Evolutionary conservation across 2,329 filamentous ascomycete species (phyloP).

Genomic region (Blastomyces silverae): DNA sequence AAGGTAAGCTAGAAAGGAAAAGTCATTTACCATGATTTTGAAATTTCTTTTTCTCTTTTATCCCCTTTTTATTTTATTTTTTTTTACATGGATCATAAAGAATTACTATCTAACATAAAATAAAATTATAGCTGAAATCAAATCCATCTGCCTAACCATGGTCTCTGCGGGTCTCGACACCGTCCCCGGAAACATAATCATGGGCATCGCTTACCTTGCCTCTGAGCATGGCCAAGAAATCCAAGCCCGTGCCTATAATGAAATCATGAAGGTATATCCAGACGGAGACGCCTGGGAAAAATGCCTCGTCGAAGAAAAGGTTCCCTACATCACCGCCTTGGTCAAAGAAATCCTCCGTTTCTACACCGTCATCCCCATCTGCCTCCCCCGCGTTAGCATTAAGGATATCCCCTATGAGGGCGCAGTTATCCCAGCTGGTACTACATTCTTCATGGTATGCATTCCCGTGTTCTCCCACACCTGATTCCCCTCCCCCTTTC

Average conservation of each 20-base stretch:
- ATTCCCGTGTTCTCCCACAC: background rate
- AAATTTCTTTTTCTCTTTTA: too few species aligned
- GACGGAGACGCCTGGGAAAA: constrained; percentile 68
- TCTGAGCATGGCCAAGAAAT: constrained; percentile 60
- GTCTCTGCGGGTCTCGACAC: constrained; percentile 76
- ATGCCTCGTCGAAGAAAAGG: constrained; percentile 65
- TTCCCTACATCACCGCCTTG: constrained; percentile 68
- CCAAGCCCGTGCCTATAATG: constrained; percentile 61
- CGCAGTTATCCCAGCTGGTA: constrained; percentile 63
- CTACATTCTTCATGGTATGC: constrained; percentile 67
- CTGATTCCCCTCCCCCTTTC: constrained; percentile 4
- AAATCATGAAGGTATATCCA: constrained; percentile 65
- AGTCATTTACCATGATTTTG: background rate
- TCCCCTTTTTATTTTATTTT: too few species aligned
- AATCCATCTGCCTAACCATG: constrained; percentile 75
- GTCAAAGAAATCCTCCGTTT: constrained; percentile 73
- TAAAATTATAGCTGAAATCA: constrained; percentile 57
- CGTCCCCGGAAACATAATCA: constrained; percentile 70
- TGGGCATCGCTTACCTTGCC: constrained; percentile 71
- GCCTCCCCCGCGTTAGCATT: constrained; percentile 63
- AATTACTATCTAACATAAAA: constrained; percentile 32
- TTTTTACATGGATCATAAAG: too few species aligned
- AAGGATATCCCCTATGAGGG: constrained; percentile 65
- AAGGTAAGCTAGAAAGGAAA: constrained; percentile 41
- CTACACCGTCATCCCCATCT: constrained; percentile 74